phyloP scores from a whole-genome alignment of 495 filamentous ascomycete genomes.

The Penicillium pancosmium region DNA sequence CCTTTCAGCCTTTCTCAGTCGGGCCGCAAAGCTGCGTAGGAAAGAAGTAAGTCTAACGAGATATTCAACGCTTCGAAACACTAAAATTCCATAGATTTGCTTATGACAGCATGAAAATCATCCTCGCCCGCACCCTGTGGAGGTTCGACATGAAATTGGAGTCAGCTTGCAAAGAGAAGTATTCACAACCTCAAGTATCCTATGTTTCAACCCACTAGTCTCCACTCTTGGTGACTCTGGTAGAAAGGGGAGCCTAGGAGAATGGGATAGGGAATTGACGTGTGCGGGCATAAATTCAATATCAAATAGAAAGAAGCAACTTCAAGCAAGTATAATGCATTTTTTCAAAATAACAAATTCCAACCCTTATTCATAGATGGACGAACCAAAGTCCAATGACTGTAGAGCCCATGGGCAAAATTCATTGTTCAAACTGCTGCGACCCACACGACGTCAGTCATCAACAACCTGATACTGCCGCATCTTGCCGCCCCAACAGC shows the following conservation, averaged over 20 bases:
- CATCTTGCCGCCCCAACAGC: constrained; percentile 11
- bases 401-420: too few species aligned
- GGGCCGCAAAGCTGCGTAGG: constrained; percentile 7
- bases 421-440: not conserved
- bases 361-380: too few species aligned
- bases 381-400: too few species aligned
- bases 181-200: not conserved
- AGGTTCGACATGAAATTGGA: not conserved
- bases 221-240: not conserved
- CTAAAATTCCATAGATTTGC: not conserved
- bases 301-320: too few species aligned
- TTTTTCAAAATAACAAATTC: too few species aligned
- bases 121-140: not conserved
- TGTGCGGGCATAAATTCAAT: too few species aligned
- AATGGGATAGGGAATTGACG: too few species aligned
- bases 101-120: not conserved
- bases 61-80: not conserved
- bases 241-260: not conserved
- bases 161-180: not conserved
- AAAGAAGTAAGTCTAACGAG: constrained; percentile 3
- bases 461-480: constrained; percentile 15
- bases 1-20: constrained; percentile 8
- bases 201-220: not conserved
- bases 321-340: too few species aligned
- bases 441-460: constrained; percentile 24